Percentiles rank a stretch among this genome's conserved stretches.
phyloP scores from a whole-genome alignment of 2,329 filamentous ascomycete genomes.

The Cercospora sesami region DNA sequence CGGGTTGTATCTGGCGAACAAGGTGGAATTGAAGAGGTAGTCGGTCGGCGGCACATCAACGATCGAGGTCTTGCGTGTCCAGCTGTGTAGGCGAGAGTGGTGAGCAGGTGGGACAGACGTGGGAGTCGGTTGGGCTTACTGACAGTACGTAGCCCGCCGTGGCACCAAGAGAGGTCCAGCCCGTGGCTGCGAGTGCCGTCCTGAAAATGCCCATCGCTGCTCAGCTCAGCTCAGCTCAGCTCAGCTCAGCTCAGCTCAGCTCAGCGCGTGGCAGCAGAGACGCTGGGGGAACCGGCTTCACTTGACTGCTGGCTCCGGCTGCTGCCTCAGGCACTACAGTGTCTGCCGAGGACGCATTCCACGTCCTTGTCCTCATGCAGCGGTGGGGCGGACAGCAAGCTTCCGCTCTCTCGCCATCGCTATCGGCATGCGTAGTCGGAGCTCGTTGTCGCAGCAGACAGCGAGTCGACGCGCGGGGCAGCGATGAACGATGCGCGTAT shows the following conservation, averaged over 20 bases:
- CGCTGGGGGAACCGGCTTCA: background rate
- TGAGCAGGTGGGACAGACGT: background rate
- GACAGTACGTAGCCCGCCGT: constrained; percentile 53
- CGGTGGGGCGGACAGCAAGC: background rate
- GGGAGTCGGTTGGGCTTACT: background rate
- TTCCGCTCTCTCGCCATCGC: background rate
- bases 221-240: constrained; percentile 1
- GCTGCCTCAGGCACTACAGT: background rate
- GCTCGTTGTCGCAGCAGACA: background rate
- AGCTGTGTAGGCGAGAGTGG: constrained; percentile 21
- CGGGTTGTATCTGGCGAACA: constrained; percentile 62
- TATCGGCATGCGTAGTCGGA: background rate
- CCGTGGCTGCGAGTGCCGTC: constrained; percentile 35
- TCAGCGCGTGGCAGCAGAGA: background rate
- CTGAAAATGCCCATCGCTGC: constrained; percentile 38
- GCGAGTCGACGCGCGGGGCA: background rate
- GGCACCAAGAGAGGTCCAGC: constrained; percentile 45
- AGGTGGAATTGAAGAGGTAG: constrained; percentile 59
- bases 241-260: background rate
- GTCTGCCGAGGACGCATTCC: background rate
- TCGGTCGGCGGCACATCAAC: constrained; percentile 62
- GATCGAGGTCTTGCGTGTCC: constrained; percentile 58
- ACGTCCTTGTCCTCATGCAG: background rate
- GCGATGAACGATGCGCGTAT: background rate
- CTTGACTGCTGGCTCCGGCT: background rate